Conservation (phyloP, 306 rosid genomes). For the Oemleria cerasiformis region DNA sequence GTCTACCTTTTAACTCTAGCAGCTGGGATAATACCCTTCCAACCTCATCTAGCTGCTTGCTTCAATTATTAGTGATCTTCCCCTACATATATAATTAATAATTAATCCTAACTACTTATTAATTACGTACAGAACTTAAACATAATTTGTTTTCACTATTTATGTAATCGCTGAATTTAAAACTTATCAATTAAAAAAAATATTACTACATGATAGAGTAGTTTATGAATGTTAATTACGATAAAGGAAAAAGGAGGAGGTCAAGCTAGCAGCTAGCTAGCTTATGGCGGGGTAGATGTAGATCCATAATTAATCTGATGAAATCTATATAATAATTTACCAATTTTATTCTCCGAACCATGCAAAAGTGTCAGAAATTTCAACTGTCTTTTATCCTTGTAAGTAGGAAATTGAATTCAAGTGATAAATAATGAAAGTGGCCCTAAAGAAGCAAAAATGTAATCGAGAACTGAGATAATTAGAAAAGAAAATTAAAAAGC, state of each 20-base stretch:
- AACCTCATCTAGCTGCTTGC: not conserved
- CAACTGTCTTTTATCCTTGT: conserved; percentile 29
- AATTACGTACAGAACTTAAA: too few species aligned
- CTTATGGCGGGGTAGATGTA: not conserved
- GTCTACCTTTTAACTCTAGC: conserved; percentile 11
- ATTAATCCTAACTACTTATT: not conserved
- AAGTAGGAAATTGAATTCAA: conserved; percentile 14
- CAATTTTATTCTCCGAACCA: conserved; percentile 36
- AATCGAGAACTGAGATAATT: not conserved
- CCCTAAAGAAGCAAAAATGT: not conserved
- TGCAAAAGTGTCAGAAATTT: conserved; percentile 59
- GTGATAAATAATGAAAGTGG: conserved; percentile 21
- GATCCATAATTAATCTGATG: conserved; percentile 23
- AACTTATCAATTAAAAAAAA: too few species aligned
- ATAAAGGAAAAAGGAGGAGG: conserved; percentile 11
- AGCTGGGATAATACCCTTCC: not conserved
- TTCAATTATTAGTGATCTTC: not conserved
- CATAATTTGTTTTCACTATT: too few species aligned
- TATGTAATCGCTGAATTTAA: too few species aligned
- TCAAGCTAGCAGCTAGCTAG: not conserved
- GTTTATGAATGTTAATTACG: not conserved
- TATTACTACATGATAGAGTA: too few species aligned
- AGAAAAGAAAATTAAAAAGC: conserved; percentile 1
- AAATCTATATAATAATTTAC: conserved; percentile 7
- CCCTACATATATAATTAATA: not conserved